Conservation (phyloP, 2,329 filamentous ascomycete species). For the Allantophomopsis cytisporea region DNA sequence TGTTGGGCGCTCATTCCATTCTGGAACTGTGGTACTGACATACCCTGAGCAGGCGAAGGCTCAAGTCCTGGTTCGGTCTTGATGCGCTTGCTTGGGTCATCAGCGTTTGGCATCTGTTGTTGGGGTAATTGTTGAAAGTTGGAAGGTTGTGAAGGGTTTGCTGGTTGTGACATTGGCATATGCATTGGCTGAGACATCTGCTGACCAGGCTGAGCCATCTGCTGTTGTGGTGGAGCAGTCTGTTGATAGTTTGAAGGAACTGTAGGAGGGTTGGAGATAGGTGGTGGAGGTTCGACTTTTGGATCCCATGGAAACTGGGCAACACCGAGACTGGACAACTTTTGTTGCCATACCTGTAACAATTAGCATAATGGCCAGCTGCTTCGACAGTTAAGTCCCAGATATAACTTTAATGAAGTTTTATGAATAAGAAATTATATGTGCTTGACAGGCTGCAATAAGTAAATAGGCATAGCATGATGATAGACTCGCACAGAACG, state of each 20-base stretch:
- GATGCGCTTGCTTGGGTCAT: conserved; percentile 15
- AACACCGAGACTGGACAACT: conserved; percentile 71
- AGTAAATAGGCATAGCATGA: no score
- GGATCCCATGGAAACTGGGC: conserved; percentile 68
- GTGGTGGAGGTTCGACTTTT: conserved; percentile 9
- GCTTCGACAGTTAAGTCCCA: no score
- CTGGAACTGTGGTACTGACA: conserved; percentile 13
- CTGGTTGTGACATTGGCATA: conserved; percentile 6
- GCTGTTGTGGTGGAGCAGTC: conserved; percentile 9
- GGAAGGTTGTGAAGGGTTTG: conserved; percentile 1
- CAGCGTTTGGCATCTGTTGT: conserved; percentile 5
- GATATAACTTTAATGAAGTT: no score
- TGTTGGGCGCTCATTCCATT: conserved; percentile 26
- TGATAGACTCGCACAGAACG: no score
- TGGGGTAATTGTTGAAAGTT: conserved; percentile 1
- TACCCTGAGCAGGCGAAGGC: neutral
- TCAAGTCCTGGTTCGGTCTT: conserved; percentile 29
- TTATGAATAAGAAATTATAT: no score
- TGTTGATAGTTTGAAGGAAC: conserved; percentile 18
- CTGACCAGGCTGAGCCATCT: conserved; percentile 5
- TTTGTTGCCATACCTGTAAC: conserved; percentile 79
- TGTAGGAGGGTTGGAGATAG: conserved; percentile 13
- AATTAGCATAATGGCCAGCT: no score
- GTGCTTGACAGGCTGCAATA: no score
- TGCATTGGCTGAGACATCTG: conserved; percentile 6